phyloP scores from a whole-genome alignment of 257 asterid species.

The Anisodus acutangulus region DNA sequence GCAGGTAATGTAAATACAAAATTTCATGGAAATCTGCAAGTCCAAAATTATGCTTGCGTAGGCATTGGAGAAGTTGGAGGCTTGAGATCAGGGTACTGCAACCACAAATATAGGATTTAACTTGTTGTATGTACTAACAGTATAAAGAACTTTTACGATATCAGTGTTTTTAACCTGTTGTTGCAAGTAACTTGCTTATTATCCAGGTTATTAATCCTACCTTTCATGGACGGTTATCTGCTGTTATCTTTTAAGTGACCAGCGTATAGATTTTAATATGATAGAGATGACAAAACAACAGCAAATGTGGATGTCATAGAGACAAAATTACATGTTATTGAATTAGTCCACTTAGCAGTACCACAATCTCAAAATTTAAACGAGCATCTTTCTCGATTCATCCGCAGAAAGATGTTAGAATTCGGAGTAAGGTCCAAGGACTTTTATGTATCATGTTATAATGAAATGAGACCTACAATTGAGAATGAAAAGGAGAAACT shows the following conservation, averaged over 20 bases:
- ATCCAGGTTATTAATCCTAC: background rate
- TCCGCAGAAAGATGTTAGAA: background rate
- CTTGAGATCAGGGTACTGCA: constrained; percentile 93
- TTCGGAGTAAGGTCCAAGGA: background rate
- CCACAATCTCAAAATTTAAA: background rate
- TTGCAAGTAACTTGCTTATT: background rate
- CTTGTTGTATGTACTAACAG: background rate
- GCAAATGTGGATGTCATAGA: background rate
- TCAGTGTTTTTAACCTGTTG: background rate
- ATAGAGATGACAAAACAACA: background rate
- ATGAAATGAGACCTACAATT: background rate
- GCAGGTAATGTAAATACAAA: background rate
- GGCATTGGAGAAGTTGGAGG: constrained; percentile 97
- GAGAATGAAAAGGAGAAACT: constrained; percentile 33
- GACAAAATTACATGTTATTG: background rate
- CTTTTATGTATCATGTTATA: background rate
- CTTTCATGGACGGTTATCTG: background rate
- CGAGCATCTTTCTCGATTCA: background rate
- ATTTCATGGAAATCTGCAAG: background rate
- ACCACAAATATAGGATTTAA: background rate
- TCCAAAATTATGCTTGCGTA: constrained; percentile 59
- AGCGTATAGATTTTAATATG: background rate
- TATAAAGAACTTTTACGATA: background rate
- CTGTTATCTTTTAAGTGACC: background rate
- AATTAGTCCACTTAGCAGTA: constrained; percentile 5